These are phyloP conservation scores for Aphanoascus verrucosus DNA, from an alignment of 2,329 filamentous ascomycete genomes.

Conservation along the genomic window DNA sequence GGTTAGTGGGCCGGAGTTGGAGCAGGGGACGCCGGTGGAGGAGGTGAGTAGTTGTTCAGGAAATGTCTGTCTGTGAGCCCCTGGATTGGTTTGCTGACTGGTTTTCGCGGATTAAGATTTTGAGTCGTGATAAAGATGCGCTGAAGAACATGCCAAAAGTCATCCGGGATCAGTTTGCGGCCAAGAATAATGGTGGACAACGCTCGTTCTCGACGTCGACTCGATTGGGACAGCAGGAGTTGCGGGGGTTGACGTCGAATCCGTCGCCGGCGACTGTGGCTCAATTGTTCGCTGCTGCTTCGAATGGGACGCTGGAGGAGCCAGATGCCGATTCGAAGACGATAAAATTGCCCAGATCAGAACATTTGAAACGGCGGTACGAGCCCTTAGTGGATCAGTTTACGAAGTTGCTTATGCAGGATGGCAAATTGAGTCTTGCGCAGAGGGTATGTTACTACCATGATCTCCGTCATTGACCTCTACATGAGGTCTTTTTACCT, in stretches of 20 bases:
- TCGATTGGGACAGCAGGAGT: constrained; percentile 28
- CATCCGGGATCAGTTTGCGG: constrained; percentile 43
- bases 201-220: constrained; percentile 50
- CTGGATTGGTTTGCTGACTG: background rate
- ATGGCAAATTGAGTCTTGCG: constrained; percentile 84
- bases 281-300: constrained; percentile 26
- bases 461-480: constrained; percentile 8
- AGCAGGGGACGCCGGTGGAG: constrained; percentile 55
- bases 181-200: constrained; percentile 16
- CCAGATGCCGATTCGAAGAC: constrained; percentile 53
- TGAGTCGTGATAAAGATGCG: constrained; percentile 52
- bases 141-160: constrained; percentile 56
- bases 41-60: constrained; percentile 41
- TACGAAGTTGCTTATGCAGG: constrained; percentile 78
- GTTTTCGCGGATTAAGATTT: constrained; percentile 39
- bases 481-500: constrained; percentile 2
- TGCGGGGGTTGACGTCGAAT: constrained; percentile 22
- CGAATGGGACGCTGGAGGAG: constrained; percentile 8
- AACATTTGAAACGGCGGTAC: constrained; percentile 68
- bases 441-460: constrained; percentile 54
- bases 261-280: constrained; percentile 27
- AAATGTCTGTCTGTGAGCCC: background rate
- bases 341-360: constrained; percentile 49
- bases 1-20: constrained; percentile 48
- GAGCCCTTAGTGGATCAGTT: constrained; percentile 76